A percentile compares a stretch with the other conserved stretches of the same genome.
phyloP scores from a whole-genome alignment of 1,284 basidiomycete genomes.

The Trichosporon sp. region DNA sequence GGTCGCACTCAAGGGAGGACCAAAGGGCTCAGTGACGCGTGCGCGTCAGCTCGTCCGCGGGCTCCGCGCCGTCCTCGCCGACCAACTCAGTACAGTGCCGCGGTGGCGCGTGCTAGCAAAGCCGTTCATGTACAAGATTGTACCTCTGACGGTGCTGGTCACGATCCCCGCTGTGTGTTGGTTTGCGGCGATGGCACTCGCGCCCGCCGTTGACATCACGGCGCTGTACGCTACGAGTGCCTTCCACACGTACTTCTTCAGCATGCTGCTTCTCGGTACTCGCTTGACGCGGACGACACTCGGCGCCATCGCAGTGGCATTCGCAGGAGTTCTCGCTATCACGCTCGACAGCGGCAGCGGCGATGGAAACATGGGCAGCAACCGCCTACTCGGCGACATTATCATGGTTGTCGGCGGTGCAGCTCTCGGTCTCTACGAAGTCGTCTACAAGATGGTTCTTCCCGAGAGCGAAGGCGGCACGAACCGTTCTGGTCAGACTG shows the following conservation, averaged over 20 bases:
- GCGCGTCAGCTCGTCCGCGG: conserved; percentile 10
- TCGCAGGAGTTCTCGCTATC: conserved; percentile 42
- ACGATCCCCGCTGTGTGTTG: conserved; percentile 36
- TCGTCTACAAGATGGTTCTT: conserved; percentile 47
- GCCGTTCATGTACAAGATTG: conserved; percentile 25
- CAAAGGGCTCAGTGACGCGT: not conserved
- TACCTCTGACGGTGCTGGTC: conserved; percentile 34
- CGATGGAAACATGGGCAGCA: conserved; percentile 8
- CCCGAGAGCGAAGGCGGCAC: conserved; percentile 42
- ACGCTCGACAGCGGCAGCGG: conserved; percentile 27
- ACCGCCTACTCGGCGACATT: conserved; percentile 39
- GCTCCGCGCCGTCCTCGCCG: conserved; percentile 16
- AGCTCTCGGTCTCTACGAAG: conserved; percentile 47
- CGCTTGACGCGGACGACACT: conserved; percentile 37
- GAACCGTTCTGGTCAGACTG: not conserved
- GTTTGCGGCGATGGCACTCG: conserved; percentile 39
- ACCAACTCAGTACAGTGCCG: conserved; percentile 18
- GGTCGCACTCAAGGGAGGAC: conserved; percentile 15
- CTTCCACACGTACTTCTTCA: conserved; percentile 44
- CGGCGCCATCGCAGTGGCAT: conserved; percentile 41
- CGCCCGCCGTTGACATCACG: conserved; percentile 40
- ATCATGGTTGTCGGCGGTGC: conserved; percentile 46
- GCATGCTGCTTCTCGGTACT: conserved; percentile 38
- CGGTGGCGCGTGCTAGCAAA: conserved; percentile 26
- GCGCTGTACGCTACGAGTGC: conserved; percentile 40